These are phyloP conservation scores for Podospora pseudocomata DNA, from an alignment of 495 filamentous ascomycete genomes.

Conservation along the genomic window DNA sequence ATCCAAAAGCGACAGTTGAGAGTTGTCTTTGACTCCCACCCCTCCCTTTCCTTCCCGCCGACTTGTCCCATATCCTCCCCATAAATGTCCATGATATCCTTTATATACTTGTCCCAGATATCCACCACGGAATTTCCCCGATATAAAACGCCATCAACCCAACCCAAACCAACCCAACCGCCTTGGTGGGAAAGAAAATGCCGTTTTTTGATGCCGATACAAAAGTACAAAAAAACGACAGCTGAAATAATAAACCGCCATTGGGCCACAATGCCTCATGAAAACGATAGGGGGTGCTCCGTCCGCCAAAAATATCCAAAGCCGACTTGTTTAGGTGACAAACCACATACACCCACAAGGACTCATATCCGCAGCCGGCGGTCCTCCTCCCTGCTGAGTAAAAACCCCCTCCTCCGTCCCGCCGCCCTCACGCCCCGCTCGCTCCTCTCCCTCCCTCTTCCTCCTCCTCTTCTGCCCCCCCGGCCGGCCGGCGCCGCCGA, in stretches of 20 bases:
- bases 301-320: no score
- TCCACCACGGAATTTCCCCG: background rate
- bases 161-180: no score
- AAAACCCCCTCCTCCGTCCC: background rate
- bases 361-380: conserved; percentile 18
- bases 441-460: background rate
- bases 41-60: background rate
- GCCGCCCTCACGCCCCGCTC: background rate
- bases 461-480: background rate
- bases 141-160: background rate
- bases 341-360: conserved; percentile 34
- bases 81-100: background rate
- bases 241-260: no score
- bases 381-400: conserved; percentile 2
- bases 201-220: background rate
- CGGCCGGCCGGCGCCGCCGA: background rate
- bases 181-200: background rate
- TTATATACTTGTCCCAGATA: no score
- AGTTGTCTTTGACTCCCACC: no score
- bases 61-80: background rate
- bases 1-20: no score
- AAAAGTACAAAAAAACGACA: background rate
- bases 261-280: no score
- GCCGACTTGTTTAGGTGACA: conserved; percentile 15
- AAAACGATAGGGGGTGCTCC: no score